These are phyloP conservation scores for Roridomyces roridus DNA, from an alignment of 768 basidiomycete genomes.

Conservation along the genomic window DNA sequence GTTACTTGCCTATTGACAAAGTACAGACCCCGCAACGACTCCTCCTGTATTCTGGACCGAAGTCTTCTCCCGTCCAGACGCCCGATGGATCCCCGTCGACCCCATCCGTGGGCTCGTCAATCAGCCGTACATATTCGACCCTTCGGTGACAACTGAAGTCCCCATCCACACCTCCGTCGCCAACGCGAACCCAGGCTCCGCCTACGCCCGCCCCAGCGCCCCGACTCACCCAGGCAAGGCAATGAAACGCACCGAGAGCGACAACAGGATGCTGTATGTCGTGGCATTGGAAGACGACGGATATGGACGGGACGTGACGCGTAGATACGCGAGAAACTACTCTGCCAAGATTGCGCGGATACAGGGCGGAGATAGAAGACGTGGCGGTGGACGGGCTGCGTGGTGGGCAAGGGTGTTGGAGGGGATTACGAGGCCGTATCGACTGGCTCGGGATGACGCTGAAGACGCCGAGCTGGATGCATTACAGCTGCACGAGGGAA, in stretches of 20 bases:
- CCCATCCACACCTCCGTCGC: slow-evolving; percentile 2
- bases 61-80: slow-evolving; percentile 92
- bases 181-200: slow-evolving; percentile 6
- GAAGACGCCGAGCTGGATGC: slow-evolving; percentile 89
- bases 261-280: slow-evolving; percentile 93
- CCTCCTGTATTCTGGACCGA: slow-evolving; percentile 97
- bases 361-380: slow-evolving; percentile 59
- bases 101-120: slow-evolving; percentile 83
- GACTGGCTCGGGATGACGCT: slow-evolving; percentile 89
- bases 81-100: slow-evolving; percentile 92
- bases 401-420: slow-evolving; percentile 87
- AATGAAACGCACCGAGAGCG: slow-evolving; percentile 40
- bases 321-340: slow-evolving; percentile 85
- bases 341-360: slow-evolving; percentile 80
- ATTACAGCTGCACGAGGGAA: slow-evolving; percentile 83
- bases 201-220: slow-evolving; percentile 14
- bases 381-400: slow-evolving; percentile 68
- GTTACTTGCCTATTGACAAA: neutral
- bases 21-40: slow-evolving; percentile 60
- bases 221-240: slow-evolving; percentile 24
- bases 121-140: slow-evolving; percentile 82
- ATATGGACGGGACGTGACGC: slow-evolving; percentile 89
- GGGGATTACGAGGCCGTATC: slow-evolving; percentile 75
- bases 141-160: slow-evolving; percentile 44
- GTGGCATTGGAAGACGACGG: slow-evolving; percentile 95